A percentile compares a stretch with the other conserved stretches of the same genome.
Conservation (phyloP, 164 flowering plant species). For the Vitis amurensis region DNA sequence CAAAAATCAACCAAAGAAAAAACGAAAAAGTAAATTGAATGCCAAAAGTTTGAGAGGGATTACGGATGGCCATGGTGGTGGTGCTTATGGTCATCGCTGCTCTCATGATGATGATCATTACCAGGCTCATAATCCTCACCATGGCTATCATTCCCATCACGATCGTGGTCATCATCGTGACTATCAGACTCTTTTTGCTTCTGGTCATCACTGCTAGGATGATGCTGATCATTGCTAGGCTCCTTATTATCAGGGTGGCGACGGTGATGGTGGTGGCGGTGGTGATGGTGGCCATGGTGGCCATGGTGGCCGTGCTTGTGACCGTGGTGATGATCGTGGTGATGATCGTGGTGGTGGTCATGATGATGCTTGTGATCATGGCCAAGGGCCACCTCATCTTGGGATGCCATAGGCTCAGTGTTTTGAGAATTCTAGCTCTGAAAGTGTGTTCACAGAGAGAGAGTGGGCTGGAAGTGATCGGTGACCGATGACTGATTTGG, state of each 20-base stretch:
- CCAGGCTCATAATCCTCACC: too few species aligned
- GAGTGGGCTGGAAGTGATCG: too few species aligned
- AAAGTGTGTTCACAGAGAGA: too few species aligned
- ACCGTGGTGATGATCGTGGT: slow-evolving; percentile 19
- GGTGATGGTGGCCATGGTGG: slow-evolving; percentile 21
- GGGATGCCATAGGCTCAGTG: slow-evolving; percentile 28
- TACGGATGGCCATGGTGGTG: background rate
- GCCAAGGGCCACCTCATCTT: background rate
- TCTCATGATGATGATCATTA: too few species aligned
- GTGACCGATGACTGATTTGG: too few species aligned
- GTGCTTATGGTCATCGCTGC: too few species aligned
- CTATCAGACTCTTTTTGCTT: too few species aligned
- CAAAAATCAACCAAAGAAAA: background rate
- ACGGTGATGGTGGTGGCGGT: slow-evolving; percentile 22
- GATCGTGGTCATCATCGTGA: too few species aligned
- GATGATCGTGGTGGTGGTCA: slow-evolving; percentile 27
- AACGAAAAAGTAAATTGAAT: background rate
- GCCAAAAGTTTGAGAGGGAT: background rate
- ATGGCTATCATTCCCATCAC: too few species aligned
- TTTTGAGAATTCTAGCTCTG: too few species aligned
- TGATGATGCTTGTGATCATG: background rate
- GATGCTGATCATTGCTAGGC: too few species aligned
- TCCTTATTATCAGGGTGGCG: background rate
- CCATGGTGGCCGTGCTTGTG: slow-evolving; percentile 24
- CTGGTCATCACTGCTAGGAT: too few species aligned